These are phyloP conservation scores for Epichloe glyceriae DNA, from an alignment of 2,329 filamentous ascomycete genomes.

Conservation along the genomic window DNA sequence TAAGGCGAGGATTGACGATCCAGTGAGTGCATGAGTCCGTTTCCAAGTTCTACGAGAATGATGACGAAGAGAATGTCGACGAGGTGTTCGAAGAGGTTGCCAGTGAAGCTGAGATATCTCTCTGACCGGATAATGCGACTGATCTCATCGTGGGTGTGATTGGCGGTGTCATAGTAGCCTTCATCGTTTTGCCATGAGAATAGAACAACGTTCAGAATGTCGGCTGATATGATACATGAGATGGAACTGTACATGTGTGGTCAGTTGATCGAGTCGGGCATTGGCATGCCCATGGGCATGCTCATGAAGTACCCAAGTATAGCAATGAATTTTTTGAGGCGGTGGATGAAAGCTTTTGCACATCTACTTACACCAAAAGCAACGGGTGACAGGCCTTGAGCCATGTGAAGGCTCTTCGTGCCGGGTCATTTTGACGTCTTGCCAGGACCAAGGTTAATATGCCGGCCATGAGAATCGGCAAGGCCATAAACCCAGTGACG, in stretches of 20 bases:
- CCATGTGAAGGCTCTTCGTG: slow-evolving; percentile 5
- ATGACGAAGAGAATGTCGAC: slow-evolving; percentile 4
- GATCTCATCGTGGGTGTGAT: slow-evolving; percentile 6
- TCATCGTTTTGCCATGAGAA: slow-evolving; percentile 7
- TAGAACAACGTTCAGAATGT: slow-evolving; percentile 4
- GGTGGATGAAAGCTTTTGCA: neutral
- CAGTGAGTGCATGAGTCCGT: slow-evolving; percentile 4
- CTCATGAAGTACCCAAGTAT: too few relatives aligned
- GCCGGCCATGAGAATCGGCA: slow-evolving; percentile 4
- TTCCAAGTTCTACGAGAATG: slow-evolving; percentile 5
- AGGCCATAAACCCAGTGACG: slow-evolving; percentile 4
- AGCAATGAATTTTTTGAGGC: neutral
- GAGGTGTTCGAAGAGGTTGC: slow-evolving; percentile 6
- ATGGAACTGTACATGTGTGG: slow-evolving; percentile 1
- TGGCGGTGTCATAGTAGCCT: slow-evolving; percentile 5
- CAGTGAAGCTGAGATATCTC: slow-evolving; percentile 6
- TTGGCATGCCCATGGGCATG: too few relatives aligned
- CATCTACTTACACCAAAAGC: slow-evolving; percentile 4
- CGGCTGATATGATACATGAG: slow-evolving; percentile 5
- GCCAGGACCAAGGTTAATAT: slow-evolving; percentile 3
- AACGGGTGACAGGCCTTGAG: slow-evolving; percentile 5
- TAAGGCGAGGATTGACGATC: slow-evolving; percentile 2
- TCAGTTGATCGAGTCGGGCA: too few relatives aligned
- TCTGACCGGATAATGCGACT: slow-evolving; percentile 5
- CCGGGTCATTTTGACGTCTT: slow-evolving; percentile 2